These are phyloP conservation scores for Juglanconis oblonga DNA, from an alignment of 2,329 filamentous ascomycete genomes.

Conservation along the genomic window DNA sequence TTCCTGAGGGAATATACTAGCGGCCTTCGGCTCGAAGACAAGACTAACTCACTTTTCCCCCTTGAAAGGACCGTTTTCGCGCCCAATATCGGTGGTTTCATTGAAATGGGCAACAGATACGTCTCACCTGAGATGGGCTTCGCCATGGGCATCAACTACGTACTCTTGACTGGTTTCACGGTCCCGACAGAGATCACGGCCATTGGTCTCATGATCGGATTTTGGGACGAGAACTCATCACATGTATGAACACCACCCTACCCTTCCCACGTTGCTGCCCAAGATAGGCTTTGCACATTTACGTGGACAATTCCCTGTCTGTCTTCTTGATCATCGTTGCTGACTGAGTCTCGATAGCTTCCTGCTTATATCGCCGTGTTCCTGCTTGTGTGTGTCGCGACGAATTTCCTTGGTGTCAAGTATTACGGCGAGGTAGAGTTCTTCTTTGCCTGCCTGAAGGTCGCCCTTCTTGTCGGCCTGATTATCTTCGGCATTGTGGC, in stretches of 20 bases:
- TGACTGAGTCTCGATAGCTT: conserved; percentile 1
- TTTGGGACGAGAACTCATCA: conserved; percentile 19
- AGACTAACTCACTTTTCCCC: background rate
- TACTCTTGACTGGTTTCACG: conserved; percentile 21
- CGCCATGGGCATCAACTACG: conserved; percentile 23
- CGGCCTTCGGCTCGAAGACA: background rate
- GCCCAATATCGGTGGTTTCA: conserved; percentile 24
- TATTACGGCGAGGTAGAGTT: conserved; percentile 17
- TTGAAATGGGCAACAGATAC: conserved; percentile 25
- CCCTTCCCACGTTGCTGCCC: background rate
- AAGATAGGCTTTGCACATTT: background rate
- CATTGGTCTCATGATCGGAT: conserved; percentile 21
- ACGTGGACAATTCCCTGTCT: background rate
- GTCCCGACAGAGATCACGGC: conserved; percentile 23
- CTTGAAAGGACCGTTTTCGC: conserved; percentile 21
- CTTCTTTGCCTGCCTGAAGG: conserved; percentile 17
- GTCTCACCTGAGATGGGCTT: conserved; percentile 23
- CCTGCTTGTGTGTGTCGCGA: conserved; percentile 18
- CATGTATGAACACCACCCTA: background rate
- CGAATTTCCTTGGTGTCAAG: conserved; percentile 20
- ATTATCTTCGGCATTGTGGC: conserved; percentile 62
- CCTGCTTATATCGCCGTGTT: conserved; percentile 20
- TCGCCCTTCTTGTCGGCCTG: conserved; percentile 28
- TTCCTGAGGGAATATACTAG: too few relatives aligned
- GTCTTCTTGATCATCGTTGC: background rate